Evolutionary conservation across 164 flowering plant genomes (phyloP).

Genomic region (Buxus sempervirens): DNA sequence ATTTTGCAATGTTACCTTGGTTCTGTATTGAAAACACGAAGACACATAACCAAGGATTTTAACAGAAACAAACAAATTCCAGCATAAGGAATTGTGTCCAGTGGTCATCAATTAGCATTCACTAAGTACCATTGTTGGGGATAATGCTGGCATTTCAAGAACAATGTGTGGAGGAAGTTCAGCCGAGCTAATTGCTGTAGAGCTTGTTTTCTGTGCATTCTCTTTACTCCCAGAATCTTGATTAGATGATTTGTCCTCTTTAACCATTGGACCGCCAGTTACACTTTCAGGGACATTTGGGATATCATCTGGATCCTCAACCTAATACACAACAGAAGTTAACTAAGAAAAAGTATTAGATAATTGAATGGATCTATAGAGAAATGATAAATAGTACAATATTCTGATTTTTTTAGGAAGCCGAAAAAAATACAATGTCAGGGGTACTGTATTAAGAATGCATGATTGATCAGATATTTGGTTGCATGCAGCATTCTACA

Average conservation of each 20-base stretch:
- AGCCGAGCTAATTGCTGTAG: constrained; percentile 74
- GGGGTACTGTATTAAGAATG: neutral
- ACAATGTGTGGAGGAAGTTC: constrained; percentile 54
- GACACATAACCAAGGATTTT: constrained; percentile 11
- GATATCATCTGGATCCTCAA: constrained; percentile 77
- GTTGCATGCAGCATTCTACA: constrained; percentile 2
- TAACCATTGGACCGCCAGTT: constrained; percentile 27
- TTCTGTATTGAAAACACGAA: constrained; percentile 41
- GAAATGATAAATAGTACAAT: neutral
- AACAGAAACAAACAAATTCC: constrained; percentile 2
- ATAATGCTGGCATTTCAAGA: constrained; percentile 85
- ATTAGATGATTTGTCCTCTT: constrained; percentile 41
- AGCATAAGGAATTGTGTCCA: neutral
- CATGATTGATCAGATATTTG: neutral
- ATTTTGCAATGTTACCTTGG: constrained; percentile 88
- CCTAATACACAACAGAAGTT: constrained; percentile 27
- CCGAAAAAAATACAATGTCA: no score
- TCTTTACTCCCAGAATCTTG: constrained; percentile 25
- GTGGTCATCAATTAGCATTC: neutral
- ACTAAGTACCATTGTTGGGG: constrained; percentile 81
- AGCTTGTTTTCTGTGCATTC: constrained; percentile 29
- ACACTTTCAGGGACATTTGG: constrained; percentile 44
- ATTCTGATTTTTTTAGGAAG: no score
- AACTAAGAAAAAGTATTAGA: neutral
- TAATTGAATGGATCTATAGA: neutral